Evolutionary conservation across 2,329 filamentous ascomycete genomes (phyloP).

Genomic region (Neofusicoccum kwambonambiense): DNA sequence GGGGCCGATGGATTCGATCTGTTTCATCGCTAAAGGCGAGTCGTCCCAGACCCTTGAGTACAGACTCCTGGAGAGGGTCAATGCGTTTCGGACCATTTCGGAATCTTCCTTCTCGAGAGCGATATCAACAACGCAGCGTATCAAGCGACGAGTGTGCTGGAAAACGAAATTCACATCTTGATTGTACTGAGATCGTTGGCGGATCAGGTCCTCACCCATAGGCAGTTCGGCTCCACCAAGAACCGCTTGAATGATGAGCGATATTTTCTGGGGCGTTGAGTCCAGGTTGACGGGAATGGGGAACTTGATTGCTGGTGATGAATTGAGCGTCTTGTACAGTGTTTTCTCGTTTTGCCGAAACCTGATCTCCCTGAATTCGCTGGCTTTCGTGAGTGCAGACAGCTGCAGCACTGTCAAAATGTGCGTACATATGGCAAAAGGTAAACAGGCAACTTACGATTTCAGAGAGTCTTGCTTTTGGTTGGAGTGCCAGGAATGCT

Average conservation of each 20-base stretch:
- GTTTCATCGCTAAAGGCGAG: slow-evolving; percentile 75
- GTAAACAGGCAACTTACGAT: slow-evolving; percentile 55
- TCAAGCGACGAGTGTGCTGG: slow-evolving; percentile 65
- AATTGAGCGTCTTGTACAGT: slow-evolving; percentile 71
- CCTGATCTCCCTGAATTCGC: slow-evolving; percentile 71
- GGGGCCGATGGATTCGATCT: slow-evolving; percentile 75
- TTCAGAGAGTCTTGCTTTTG: slow-evolving; percentile 57
- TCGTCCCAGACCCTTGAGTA: slow-evolving; percentile 79
- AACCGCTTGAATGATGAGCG: slow-evolving; percentile 72
- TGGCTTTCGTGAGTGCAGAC: slow-evolving; percentile 62
- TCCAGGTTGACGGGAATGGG: slow-evolving; percentile 68
- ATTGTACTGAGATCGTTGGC: slow-evolving; percentile 57
- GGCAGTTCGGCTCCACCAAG: slow-evolving; percentile 63
- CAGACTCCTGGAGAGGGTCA: slow-evolving; percentile 77
- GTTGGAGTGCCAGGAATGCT: slow-evolving; percentile 54
- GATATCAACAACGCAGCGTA: slow-evolving; percentile 76
- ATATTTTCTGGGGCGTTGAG: slow-evolving; percentile 70
- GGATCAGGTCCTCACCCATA: slow-evolving; percentile 52
- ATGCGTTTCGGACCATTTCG: slow-evolving; percentile 62
- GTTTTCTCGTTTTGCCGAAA: slow-evolving; percentile 69
- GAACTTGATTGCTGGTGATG: slow-evolving; percentile 65
- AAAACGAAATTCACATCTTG: slow-evolving; percentile 66
- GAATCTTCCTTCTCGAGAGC: slow-evolving; percentile 65
- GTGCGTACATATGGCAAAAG: neutral
- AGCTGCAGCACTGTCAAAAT: slow-evolving; percentile 50